Evolutionary conservation across 2,329 filamentous ascomycete species (phyloP), one percentile per base, ranked within the genome.

Genomic region (Trichoderma brevicompactum): DNA sequence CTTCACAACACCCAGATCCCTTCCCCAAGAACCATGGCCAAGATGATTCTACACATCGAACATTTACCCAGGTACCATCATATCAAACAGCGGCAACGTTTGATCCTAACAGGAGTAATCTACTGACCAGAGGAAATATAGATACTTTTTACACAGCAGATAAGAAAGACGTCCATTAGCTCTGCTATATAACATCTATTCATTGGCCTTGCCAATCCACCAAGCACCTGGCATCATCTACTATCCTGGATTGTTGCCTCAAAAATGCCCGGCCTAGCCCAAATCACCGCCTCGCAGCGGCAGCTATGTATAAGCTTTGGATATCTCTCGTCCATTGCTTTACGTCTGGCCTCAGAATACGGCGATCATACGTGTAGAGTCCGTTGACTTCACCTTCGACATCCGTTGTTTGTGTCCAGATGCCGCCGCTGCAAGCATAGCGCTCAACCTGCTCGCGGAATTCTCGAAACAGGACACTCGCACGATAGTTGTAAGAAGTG

Each of bases 321-420:
- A 90, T 89, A 71, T 89, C 87, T 0, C 72, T 72, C 70, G 79
- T 81, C 88, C 88, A 91, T 75, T 87, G 83, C 7, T 77, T 74
- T 44, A 79, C 76, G 65, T 91, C 78, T 5, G 85, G 82, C 0
- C 89, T 79, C 40, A 88, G 73, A 0, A 89, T 65, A 0, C 88
- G 79, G 1, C 89, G 83, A 73, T 92, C 89, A 70, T 90, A 90
- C 0, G 88, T 90, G 69, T 90, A 74, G 65, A 92, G 77, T 0
- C 89, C 89, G 69, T 92, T 92, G 8, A 92, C 87, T 73, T 92
- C 89, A 5, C 89, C 89, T 73, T 92, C 89, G 0, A 92, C 89
- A 70, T 92, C 89, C 0, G 87, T 90, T 0, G 89, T 92, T 78
- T 92, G 89, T 0, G 89, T 92, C 83, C 88, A 92, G 0, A 92